These are phyloP conservation scores for Francoa sonchifolia DNA, from an alignment of 441 rosid species.

Conservation along the genomic window DNA sequence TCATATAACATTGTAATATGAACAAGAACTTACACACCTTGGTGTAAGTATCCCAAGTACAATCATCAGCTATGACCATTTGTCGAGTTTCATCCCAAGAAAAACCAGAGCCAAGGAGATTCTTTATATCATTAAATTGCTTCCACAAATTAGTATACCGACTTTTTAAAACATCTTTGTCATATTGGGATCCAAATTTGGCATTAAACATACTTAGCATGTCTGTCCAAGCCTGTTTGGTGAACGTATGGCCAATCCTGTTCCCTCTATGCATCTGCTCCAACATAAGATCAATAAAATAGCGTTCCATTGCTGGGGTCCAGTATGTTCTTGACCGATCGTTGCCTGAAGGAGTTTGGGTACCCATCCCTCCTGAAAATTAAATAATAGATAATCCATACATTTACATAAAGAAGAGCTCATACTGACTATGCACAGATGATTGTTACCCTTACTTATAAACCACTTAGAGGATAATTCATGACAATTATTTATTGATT, in stretches of 20 bases:
- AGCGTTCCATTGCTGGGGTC: constrained; percentile 82
- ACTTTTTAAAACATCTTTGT: constrained; percentile 63
- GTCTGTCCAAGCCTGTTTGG: constrained; percentile 76
- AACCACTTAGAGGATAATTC: too few species aligned
- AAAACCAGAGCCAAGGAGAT: constrained; percentile 64
- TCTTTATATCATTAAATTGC: constrained; percentile 63
- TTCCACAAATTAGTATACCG: constrained; percentile 74
- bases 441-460: too few species aligned
- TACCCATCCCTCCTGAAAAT: constrained; percentile 25
- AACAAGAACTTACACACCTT: constrained; percentile 33
- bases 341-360: constrained; percentile 27
- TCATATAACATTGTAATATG: not conserved
- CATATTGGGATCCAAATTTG: constrained; percentile 66
- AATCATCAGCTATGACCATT: constrained; percentile 64
- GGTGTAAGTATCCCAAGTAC: constrained; percentile 46
- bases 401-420: not conserved
- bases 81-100: constrained; percentile 71
- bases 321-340: constrained; percentile 76
- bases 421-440: too few species aligned
- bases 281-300: constrained; percentile 76
- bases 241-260: constrained; percentile 68
- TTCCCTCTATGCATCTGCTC: constrained; percentile 79
- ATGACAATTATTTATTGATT: too few species aligned
- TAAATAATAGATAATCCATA: not conserved
- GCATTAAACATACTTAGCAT: constrained; percentile 63